Evolutionary conservation across 805 yeast species (phyloP), one percentile per base, ranked within the genome.

Genomic region (Lachancea cidri): DNA sequence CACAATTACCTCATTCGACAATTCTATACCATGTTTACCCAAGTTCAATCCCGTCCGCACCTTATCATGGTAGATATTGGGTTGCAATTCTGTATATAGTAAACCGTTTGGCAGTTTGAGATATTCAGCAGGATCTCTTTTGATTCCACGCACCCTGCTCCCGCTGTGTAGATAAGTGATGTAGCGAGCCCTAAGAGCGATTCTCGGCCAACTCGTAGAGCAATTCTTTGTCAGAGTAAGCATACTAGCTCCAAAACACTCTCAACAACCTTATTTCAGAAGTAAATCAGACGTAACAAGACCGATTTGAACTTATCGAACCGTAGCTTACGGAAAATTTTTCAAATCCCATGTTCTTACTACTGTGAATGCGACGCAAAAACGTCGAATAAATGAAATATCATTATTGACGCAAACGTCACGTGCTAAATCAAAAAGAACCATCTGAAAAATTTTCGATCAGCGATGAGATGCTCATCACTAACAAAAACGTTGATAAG

Each of bases 111-210:
- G 72, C 20, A 71, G 70, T 38, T 61, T 55, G 40, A 76, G 55
- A 48, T 73, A 74, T 42, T 77, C 80, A n/a, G 70, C 69, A 16
- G 86, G 86, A 57, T 81, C 83, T 59, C 82, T 76, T 43, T 81
- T 75, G 48, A 85, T 71, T 40, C 93, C 95, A 45, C 78, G 76
- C 33, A 83, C 79, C 58, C 88, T 71, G 8, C 73, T 61, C 5
- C 71, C 73, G 15, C 64, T 62, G 48, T 69, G 72, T 25, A 70
- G 46, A 50, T 70, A 68, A 3, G 68, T 66, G 24, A 70, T 51
- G 24, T 15, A 27, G 27, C 27, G 27, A 7, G 27, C 27, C 27
- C 27, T 7, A 11, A 11, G 27, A 7, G 27, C 27, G 11, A 22
- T 7, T 22, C 27, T 22, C 27, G 27, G 9, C 27, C 27, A 22